Base-by-base conservation (phyloP, 2,329 filamentous ascomycete genomes). In the Botrytis pseudocinerea region DNA sequence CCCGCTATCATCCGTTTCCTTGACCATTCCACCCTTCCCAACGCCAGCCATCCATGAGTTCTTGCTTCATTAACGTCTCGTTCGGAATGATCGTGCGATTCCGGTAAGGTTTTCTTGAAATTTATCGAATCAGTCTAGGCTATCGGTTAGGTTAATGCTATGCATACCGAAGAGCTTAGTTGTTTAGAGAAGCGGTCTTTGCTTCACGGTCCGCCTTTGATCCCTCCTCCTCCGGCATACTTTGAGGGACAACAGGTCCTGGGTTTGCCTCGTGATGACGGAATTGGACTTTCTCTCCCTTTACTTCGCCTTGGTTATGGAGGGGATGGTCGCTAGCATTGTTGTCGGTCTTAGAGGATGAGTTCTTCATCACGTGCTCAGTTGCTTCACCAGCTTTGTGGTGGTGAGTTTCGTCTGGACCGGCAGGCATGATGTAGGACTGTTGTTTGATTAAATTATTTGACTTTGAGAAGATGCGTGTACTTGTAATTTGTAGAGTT, bases 131-230 rank as follows among this genome's bases (percentile, higher is more conserved):
- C 32, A 72, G 51, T 48, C 42, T 61, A 48, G 25, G 18, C 25
- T 44, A 59, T 28, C 28, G 46, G 22, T 18, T 18, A 38, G 4
- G 12, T 25, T 18, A 68, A 32, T 28, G 10, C 3, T 51, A 71
- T 74, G 46, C 75, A 76, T 80, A 79, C 78, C 76, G 70, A 74
- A 57, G 70, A 70, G 46, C 54, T 70, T 73, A 75, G 77, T 80
- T 57, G 44, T 73, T 70, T 57, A 73, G 70, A 22, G 65, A 44
- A 38, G 64, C 71, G 28, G 71, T 46, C 65, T 62, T 70, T 20
- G 87, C 89, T 78, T 86, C 84, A 71, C 91, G 87, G 79, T 93
- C 91, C 80, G 92, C 91, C 82, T 91, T 92, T 73, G 87, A 89
- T 25, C 88, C 89, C 83, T 91, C 88, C 80, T 87, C 80, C 48